Base-by-base conservation (phyloP, 441 rosid genomes). In the Mallotus japonicus region DNA sequence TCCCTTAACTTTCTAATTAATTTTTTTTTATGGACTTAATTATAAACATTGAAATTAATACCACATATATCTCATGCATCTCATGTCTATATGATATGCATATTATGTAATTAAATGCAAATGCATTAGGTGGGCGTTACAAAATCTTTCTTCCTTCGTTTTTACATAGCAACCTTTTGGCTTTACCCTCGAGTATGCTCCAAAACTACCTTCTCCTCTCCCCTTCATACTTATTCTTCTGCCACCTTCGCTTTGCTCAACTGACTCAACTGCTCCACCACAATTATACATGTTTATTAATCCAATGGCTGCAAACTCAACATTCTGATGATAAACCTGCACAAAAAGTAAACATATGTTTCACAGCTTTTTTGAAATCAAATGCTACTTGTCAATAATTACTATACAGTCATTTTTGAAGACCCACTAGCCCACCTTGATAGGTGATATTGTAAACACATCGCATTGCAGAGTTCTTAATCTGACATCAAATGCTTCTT, bases 281-380 rank as follows among this genome's bases (percentile, higher is more conserved):
- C 82, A 67, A 57, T 83, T 83, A 68, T 84, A 86, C 91, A 86
- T 80, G 67, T 84, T 79, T 47, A 63, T 78, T 74, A 84, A 69
- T 49, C 91, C 88, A 56, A 83, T 86, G 0, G 88, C 78, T 49
- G 86, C 91, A 73, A 87, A 86, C 79, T 83, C 72, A 49, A 86
- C 76, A 47, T 73, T 74, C 24, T 74, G 34, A 19, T 76, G 13
- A 75, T 79, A 83, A 67, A 77, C 85, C 89, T 86, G 83, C 42
- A 42, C 32, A 28, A 28, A 28, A 28, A 28, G 32, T 1, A 28
- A 28, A 28, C 32, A 28, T 28, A 28, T 28, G 32, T 28, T 28
- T 28, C 32, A 28, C 32, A 28, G 32, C 32, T 28, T 28, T 28
- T 28, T 28, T 28, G 3, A 28, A 28, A 28, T 28, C 32, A 28